Base-by-base conservation (phyloP, 163 green algal species). In the Scenedesmus sp. region DNA sequence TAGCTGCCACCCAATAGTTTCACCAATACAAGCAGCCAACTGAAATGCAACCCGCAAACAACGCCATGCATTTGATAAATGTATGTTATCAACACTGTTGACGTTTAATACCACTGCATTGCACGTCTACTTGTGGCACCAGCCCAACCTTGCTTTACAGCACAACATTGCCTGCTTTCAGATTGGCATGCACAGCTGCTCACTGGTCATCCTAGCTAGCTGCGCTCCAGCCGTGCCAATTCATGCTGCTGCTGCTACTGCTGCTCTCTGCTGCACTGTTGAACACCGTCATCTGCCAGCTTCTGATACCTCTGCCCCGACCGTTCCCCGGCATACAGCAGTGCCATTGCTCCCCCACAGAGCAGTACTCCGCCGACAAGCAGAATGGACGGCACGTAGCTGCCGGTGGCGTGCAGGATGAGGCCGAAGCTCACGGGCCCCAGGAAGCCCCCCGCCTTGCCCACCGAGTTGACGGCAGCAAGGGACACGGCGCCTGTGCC, bases 381-480 rank as follows among this genome's bases (percentile, higher is more conserved):
- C 61, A 92, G 43, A 22, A 92, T 92, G 0, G 88, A 87, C 13
- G 79, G 87, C 37, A 87, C 53, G 61, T 91, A 91, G 49, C 87
- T 87, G 86, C 70, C 87, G 40, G 78, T 91, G 20, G 80, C 80
- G 24, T 88, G 88, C 42, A 84, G 80, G 5, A 83, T 59, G 22
- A 88, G 61, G 10, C 88, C 80, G 42, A 88, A 92, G 35, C 42
- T 72, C 24, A 92, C 37, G 33, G 88, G 88, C 0, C 88, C 88
- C 24, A 89, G 61, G 43, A 83, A 68, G 16, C 88, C 88, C 15
- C 88, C 88, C 26, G 81, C 80, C 42, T 92, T 92, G 30, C 88
- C 88, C 4, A 92, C 80, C 18, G 68, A 86, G 81, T 92, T 92
- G 44, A 92, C 88, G 26, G 88, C 88, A 42, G 88, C 81, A 35